These are phyloP conservation scores for Westerdykella sp. DNA, from an alignment of 2,329 filamentous ascomycete species.

Conservation along the genomic window DNA sequence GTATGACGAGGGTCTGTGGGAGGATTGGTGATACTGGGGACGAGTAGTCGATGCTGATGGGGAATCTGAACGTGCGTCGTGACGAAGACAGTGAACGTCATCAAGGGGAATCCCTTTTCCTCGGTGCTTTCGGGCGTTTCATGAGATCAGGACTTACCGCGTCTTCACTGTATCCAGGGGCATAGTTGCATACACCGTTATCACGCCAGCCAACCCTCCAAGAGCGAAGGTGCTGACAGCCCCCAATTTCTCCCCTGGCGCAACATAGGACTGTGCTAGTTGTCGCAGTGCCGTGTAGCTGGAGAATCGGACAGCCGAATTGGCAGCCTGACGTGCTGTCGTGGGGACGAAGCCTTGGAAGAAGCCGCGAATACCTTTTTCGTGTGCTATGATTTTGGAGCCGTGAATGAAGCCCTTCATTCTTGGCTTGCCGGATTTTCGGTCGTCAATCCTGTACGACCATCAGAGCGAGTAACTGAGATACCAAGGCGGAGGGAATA, in stretches of 20 bases:
- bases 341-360: constrained; percentile 97
- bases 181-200: constrained; percentile 72
- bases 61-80: not conserved
- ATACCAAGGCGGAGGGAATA: constrained; percentile 2
- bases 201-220: constrained; percentile 78
- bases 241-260: constrained; percentile 91
- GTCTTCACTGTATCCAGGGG: constrained; percentile 93
- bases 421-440: constrained; percentile 75
- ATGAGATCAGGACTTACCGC: constrained; percentile 33
- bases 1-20: too few relatives aligned
- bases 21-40: too few relatives aligned
- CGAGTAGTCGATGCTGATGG: not conserved
- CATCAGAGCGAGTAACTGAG: constrained; percentile 2
- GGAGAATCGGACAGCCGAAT: constrained; percentile 85
- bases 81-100: not conserved
- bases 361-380: constrained; percentile 84
- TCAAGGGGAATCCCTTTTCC: not conserved
- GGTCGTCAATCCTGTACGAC: constrained; percentile 73
- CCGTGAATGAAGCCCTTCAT: constrained; percentile 91
- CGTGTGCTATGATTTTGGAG: constrained; percentile 75
- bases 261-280: constrained; percentile 82
- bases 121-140: not conserved
- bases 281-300: constrained; percentile 89
- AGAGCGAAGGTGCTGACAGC: constrained; percentile 83
- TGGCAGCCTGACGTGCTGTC: constrained; percentile 88